A percentile compares a stretch with the other conserved stretches of the same genome.
These are phyloP conservation scores for Psilocybe azurescens DNA, from an alignment of 768 basidiomycete genomes.

Conservation along the genomic window DNA sequence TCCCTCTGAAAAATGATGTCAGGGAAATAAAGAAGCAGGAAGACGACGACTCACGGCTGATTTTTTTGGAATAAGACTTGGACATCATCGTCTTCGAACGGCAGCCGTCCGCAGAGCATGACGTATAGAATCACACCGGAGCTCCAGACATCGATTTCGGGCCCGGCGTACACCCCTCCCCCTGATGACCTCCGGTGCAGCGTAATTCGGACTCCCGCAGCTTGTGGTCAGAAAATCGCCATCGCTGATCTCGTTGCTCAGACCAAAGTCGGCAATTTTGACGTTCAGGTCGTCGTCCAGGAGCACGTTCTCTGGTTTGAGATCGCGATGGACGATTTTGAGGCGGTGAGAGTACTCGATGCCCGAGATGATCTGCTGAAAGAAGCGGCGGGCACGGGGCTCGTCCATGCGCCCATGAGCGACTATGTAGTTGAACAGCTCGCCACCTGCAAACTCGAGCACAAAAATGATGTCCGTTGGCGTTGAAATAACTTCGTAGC, in stretches of 20 bases:
- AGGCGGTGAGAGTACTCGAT: slow-evolving; percentile 96
- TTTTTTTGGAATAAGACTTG: slow-evolving; percentile 94
- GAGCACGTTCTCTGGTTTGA: slow-evolving; percentile 96
- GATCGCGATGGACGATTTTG: slow-evolving; percentile 97
- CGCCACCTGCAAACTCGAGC: slow-evolving; percentile 94
- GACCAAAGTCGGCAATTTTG: slow-evolving; percentile 99
- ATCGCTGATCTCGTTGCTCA: slow-evolving; percentile 95
- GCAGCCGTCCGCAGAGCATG: slow-evolving; percentile 93
- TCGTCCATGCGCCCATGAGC: slow-evolving; percentile 92
- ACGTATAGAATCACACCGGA: slow-evolving; percentile 99
- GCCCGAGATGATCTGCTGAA: slow-evolving; percentile 97
- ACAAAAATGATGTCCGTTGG: slow-evolving; percentile 98
- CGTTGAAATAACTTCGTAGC: slow-evolving; percentile 91
- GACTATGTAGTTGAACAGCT: slow-evolving; percentile 98
- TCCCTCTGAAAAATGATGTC: slow-evolving; percentile 62
- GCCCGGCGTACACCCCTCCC: slow-evolving; percentile 96
- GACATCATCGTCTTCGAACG: slow-evolving; percentile 98
- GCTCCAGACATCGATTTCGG: slow-evolving; percentile 99
- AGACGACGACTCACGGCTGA: slow-evolving; percentile 65
- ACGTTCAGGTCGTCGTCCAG: slow-evolving; percentile 86
- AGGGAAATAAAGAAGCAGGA: slow-evolving; percentile 6
- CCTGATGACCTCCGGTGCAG: slow-evolving; percentile 96
- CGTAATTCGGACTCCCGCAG: slow-evolving; percentile 98
- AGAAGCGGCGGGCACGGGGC: slow-evolving; percentile 87
- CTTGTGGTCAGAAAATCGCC: slow-evolving; percentile 97